Percentiles rank a stretch among this genome's conserved stretches.
Evolutionary conservation across 441 rosid species (phyloP).

Genomic region (Macaranga tanarius): DNA sequence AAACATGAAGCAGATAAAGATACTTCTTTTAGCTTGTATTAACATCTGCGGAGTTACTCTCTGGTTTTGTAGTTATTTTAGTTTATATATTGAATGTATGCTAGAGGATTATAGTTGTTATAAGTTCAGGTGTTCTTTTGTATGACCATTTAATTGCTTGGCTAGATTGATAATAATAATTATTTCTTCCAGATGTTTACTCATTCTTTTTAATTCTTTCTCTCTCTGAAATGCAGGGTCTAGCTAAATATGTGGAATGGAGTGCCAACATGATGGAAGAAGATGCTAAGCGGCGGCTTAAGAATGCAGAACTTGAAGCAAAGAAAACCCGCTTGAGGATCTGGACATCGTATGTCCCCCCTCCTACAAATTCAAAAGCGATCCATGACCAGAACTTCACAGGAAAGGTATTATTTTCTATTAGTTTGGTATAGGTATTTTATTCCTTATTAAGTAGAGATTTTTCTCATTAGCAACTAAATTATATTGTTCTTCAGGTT

Average conservation of each 20-base stretch:
- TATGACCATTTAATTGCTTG: background rate
- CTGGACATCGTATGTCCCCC: slow-evolving; percentile 89
- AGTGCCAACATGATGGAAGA: slow-evolving; percentile 98
- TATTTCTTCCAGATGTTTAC: slow-evolving; percentile 3
- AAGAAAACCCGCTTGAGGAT: slow-evolving; percentile 75
- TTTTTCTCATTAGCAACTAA: slow-evolving; percentile 11
- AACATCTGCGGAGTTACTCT: background rate
- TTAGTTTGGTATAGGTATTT: background rate
- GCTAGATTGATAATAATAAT: background rate
- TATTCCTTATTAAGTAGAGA: background rate
- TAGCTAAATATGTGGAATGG: slow-evolving; percentile 97
- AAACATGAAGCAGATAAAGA: background rate
- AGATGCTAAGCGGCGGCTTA: slow-evolving; percentile 70
- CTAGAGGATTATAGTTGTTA: background rate
- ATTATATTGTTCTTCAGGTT: slow-evolving; percentile 50
- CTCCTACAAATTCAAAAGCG: slow-evolving; percentile 85
- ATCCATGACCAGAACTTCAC: slow-evolving; percentile 91
- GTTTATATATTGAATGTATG: background rate
- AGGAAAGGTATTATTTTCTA: slow-evolving; percentile 63
- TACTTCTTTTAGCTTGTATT: background rate
- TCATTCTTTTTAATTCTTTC: slow-evolving; percentile 5
- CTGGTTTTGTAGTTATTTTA: background rate
- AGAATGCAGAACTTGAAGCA: slow-evolving; percentile 87
- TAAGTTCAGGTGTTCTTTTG: background rate
- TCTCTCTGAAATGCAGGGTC: slow-evolving; percentile 50